phyloP scores from a whole-genome alignment of 2,329 filamentous ascomycete species.

The Aspergillus terreus region DNA sequence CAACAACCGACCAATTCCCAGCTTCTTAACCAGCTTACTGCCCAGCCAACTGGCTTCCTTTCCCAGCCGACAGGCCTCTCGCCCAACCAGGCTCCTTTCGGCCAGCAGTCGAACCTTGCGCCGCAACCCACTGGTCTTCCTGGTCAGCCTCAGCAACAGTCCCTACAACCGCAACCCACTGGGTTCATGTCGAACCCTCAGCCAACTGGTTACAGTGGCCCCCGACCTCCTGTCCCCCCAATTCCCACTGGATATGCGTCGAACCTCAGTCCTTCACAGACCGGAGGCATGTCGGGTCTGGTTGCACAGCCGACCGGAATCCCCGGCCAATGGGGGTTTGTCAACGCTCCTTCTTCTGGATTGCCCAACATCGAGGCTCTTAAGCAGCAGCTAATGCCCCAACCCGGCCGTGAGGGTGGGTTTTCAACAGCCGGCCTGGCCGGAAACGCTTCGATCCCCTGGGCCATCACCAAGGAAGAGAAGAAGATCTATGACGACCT shows the following conservation, averaged over 20 bases:
- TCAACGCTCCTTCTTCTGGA: slow-evolving; percentile 85
- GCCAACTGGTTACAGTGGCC: slow-evolving; percentile 74
- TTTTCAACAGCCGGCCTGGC: slow-evolving; percentile 84
- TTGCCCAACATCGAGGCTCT: slow-evolving; percentile 91
- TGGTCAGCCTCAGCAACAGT: slow-evolving; percentile 46
- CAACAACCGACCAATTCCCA: slow-evolving; percentile 68
- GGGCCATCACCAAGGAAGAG: slow-evolving; percentile 98
- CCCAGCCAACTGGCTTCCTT: slow-evolving; percentile 49
- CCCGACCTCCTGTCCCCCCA: slow-evolving; percentile 72
- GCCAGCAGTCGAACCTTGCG: slow-evolving; percentile 30
- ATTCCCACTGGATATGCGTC: slow-evolving; percentile 74
- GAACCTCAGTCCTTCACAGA: slow-evolving; percentile 57
- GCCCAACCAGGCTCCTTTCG: slow-evolving; percentile 49
- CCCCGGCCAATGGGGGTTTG: slow-evolving; percentile 96
- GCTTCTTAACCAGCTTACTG: slow-evolving; percentile 55
- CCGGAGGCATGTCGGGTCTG: slow-evolving; percentile 67
- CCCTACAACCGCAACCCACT: slow-evolving; percentile 65
- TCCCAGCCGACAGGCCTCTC: slow-evolving; percentile 67
- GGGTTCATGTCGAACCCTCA: slow-evolving; percentile 70
- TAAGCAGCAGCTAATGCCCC: slow-evolving; percentile 95
- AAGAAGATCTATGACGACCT: slow-evolving; percentile 95
- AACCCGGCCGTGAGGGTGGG: slow-evolving; percentile 79
- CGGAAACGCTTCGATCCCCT: slow-evolving; percentile 93
- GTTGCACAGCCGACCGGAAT: slow-evolving; percentile 92
- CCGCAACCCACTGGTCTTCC: slow-evolving; percentile 43